Evolutionary conservation across 805 yeast species (phyloP).

Genomic region (Metschnikowia drakensbergensis): DNA sequence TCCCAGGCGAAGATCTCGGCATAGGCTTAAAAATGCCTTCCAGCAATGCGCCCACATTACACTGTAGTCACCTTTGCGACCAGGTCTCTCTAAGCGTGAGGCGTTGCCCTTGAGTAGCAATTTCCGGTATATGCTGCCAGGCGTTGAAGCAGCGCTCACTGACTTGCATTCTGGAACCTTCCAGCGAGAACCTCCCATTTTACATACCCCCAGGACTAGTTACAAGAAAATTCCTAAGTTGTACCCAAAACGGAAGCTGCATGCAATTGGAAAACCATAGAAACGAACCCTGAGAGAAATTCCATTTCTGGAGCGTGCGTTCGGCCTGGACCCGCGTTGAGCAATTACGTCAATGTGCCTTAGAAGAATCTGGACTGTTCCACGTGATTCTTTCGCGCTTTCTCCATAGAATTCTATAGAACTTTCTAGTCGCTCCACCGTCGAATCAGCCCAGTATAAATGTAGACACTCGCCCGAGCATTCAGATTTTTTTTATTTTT

Average conservation of each 20-base stretch:
- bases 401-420: constrained; percentile 16
- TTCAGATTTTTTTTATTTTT: constrained; percentile 3
- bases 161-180: constrained; percentile 1
- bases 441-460: constrained; percentile 4
- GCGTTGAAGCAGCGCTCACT: background rate
- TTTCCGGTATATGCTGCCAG: background rate
- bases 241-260: no score
- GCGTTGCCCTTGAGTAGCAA: background rate
- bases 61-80: no score
- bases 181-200: background rate
- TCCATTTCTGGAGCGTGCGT: background rate
- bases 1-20: background rate
- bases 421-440: constrained; percentile 13
- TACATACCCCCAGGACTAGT: background rate
- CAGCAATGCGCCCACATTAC: no score
- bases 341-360: constrained; percentile 5
- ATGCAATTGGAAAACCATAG: background rate
- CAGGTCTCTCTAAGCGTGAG: no score
- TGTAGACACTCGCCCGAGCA: constrained; percentile 3
- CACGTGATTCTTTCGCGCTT: constrained; percentile 9
- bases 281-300: background rate
- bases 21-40: no score
- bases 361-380: constrained; percentile 5
- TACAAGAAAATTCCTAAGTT: no score
- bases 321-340: background rate